Evolutionary conservation across 108 stramenopile species (phyloP).

Genomic region (Nitzschia sp.): DNA sequence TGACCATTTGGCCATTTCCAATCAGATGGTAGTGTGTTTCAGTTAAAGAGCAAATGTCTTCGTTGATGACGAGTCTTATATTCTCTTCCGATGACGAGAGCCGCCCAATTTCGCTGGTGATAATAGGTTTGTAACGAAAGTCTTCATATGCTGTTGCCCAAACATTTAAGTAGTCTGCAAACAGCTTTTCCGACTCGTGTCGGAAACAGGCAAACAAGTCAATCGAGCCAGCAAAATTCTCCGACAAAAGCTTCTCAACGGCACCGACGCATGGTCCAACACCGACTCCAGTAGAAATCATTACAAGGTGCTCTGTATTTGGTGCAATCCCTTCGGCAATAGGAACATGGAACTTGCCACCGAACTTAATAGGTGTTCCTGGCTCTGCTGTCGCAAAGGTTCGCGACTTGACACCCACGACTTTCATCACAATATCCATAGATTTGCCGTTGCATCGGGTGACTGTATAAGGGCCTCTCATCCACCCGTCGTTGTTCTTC

Average conservation of each 20-base stretch:
- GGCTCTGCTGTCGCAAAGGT: conserved; percentile 25
- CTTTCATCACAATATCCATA: conserved; percentile 28
- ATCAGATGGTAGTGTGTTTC: conserved; percentile 58
- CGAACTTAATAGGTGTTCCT: conserved; percentile 39
- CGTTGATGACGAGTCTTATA: conserved; percentile 6
- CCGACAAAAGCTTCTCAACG: conserved; percentile 30
- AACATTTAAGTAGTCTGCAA: conserved; percentile 23
- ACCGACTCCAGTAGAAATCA: conserved; percentile 53
- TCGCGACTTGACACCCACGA: conserved; percentile 42
- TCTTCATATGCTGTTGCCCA: background rate
- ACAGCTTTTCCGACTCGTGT: conserved; percentile 31
- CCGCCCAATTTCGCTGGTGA: conserved; percentile 31
- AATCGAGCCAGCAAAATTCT: conserved; percentile 14
- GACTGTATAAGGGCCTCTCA: conserved; percentile 56
- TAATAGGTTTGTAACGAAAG: conserved; percentile 37
- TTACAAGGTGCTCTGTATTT: conserved; percentile 25
- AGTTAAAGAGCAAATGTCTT: background rate
- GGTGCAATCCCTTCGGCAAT: conserved; percentile 46
- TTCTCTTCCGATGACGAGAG: conserved; percentile 24
- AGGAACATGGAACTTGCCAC: conserved; percentile 58
- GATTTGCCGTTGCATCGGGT: conserved; percentile 18
- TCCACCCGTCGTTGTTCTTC: conserved; percentile 41
- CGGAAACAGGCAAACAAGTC: conserved; percentile 46
- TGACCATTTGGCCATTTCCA: conserved; percentile 55
- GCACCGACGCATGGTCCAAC: conserved; percentile 54